Evolutionary conservation across 371 early-diverging fungal species (phyloP).

Genomic region (Smittium mucronatum): DNA sequence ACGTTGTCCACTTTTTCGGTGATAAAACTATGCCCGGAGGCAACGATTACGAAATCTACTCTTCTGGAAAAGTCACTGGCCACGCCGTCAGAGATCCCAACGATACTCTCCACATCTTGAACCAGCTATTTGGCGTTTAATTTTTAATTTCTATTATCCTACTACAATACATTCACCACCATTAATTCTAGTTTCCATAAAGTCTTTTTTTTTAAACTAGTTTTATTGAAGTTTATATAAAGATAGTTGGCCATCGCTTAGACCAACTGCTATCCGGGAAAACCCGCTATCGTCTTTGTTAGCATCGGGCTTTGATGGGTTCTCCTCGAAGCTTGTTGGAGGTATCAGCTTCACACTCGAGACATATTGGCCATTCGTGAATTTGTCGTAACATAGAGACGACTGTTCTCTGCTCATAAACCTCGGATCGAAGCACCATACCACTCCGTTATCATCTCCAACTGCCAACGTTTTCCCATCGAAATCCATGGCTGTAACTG

Average conservation of each 20-base stretch:
- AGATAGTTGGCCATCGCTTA: not conserved
- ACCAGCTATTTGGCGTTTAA: constrained; percentile 54
- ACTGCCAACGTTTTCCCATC: not conserved
- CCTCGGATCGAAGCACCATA: not conserved
- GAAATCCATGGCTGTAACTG: constrained; percentile 2
- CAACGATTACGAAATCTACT: constrained; percentile 98
- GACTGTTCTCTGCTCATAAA: not conserved
- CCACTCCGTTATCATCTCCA: not conserved
- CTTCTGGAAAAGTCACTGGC: constrained; percentile 69
- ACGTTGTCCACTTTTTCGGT: constrained; percentile 96
- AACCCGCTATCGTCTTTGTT: not conserved
- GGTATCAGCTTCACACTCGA: not conserved
- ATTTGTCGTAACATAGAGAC: not conserved
- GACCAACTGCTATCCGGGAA: not conserved
- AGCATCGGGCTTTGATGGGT: not conserved
- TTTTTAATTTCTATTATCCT: not conserved
- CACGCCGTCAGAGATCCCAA: constrained; percentile 81
- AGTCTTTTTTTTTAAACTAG: not conserved
- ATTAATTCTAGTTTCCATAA: not conserved
- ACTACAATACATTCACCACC: not conserved
- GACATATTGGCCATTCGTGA: not conserved
- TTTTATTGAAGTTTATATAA: not conserved
- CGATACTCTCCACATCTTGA: constrained; percentile 80
- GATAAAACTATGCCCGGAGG: constrained; percentile 98
- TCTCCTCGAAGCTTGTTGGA: too few relatives aligned